Percentiles rank a stretch among this genome's conserved stretches.
These are phyloP conservation scores for Saccharomycopsis fermentans DNA, from an alignment of 805 yeast species.

Conservation along the genomic window DNA sequence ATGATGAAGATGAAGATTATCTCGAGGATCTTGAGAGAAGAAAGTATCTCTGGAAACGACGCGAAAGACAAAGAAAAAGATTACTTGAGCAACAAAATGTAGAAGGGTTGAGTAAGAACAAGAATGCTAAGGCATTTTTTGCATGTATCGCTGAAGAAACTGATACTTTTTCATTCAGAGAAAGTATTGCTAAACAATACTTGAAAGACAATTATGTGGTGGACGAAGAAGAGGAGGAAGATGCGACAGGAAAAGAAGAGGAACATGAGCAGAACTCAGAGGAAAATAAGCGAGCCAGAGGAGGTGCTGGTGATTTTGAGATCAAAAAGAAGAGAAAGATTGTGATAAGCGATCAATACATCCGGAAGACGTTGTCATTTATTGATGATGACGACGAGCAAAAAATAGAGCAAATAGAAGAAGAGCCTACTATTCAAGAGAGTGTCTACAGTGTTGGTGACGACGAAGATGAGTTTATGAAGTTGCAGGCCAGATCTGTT, in stretches of 20 bases:
- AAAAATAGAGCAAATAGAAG: not conserved
- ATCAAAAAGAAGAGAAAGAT: conserved; percentile 28
- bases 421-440: not conserved
- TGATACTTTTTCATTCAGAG: conserved; percentile 20
- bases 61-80: conserved; percentile 38
- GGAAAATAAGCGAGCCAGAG: conserved; percentile 23
- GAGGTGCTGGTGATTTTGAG: conserved; percentile 20
- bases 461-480: not conserved
- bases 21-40: conserved; percentile 26
- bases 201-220: conserved; percentile 5
- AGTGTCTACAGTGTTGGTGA: not conserved
- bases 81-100: conserved; percentile 37
- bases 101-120: conserved; percentile 37
- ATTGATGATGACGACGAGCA: conserved; percentile 25
- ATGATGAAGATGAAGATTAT: conserved; percentile 65
- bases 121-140: conserved; percentile 57
- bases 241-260: not conserved
- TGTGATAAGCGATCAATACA: conserved; percentile 43
- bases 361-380: conserved; percentile 47
- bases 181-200: conserved; percentile 25
- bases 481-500: not conserved
- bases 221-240: conserved; percentile 22
- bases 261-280: conserved; percentile 20
- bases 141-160: conserved; percentile 47
- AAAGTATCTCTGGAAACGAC: conserved; percentile 25